phyloP scores from a whole-genome alignment of 345 rosid species.

The Crucihimalaya himalaica region DNA sequence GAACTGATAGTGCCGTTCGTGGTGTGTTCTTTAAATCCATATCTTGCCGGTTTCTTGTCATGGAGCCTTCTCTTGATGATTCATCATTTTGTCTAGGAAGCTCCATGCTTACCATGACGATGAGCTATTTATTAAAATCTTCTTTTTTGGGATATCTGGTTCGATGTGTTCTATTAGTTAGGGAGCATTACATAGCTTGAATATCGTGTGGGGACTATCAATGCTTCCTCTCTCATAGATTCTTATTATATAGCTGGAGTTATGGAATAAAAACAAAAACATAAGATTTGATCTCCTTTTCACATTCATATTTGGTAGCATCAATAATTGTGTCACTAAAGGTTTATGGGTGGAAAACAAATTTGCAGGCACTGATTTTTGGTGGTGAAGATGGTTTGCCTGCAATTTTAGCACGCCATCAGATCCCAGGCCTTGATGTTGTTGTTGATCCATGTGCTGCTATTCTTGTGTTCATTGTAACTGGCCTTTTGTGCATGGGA shows the following conservation, averaged over 20 bases:
- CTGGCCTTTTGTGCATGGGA: slow-evolving; percentile 92
- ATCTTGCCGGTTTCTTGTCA: slow-evolving; percentile 3
- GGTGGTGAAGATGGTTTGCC: slow-evolving; percentile 88
- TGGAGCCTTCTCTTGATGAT: neutral
- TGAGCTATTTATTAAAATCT: neutral
- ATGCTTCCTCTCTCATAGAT: neutral
- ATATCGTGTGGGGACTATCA: neutral
- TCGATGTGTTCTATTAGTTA: neutral
- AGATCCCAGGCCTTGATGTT: slow-evolving; percentile 79
- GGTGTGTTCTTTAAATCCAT: neutral
- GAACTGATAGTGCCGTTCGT: neutral
- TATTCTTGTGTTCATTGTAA: slow-evolving; percentile 68
- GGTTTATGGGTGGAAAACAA: neutral
- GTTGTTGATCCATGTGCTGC: slow-evolving; percentile 96
- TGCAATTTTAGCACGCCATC: slow-evolving; percentile 68
- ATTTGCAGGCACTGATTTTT: slow-evolving; percentile 73
- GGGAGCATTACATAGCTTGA: neutral
- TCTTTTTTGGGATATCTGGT: neutral
- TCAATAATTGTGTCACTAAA: slow-evolving; percentile 1
- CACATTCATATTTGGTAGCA: neutral
- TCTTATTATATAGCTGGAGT: neutral
- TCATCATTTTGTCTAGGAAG: neutral
- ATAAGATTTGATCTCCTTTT: neutral
- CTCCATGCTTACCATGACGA: neutral
- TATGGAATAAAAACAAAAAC: neutral